These are phyloP conservation scores for Leptographium radiaticola DNA, from an alignment of 2,329 filamentous ascomycete genomes.

Conservation along the genomic window DNA sequence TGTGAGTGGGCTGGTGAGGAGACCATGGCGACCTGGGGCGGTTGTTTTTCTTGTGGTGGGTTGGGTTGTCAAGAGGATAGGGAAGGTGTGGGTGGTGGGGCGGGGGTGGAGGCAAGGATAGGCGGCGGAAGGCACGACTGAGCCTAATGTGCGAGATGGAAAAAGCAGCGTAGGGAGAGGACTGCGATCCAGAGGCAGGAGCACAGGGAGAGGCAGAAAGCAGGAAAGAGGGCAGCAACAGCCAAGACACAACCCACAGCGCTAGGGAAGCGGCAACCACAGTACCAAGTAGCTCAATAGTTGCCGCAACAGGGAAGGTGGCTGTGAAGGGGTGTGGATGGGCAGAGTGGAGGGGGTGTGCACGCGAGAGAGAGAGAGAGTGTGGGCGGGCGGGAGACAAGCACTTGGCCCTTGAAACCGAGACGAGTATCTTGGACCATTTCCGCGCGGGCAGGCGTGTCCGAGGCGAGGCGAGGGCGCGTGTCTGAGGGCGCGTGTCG, in stretches of 20 bases:
- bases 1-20: conserved; percentile 2
- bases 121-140: not conserved
- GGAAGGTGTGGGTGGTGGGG: not conserved
- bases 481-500: no score
- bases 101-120: not conserved
- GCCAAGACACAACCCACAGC: conserved; percentile 1
- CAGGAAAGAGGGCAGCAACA: not conserved
- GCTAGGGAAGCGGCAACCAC: conserved; percentile 4
- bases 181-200: not conserved
- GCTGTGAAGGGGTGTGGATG: conserved; percentile 4
- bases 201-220: not conserved
- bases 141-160: not conserved
- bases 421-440: no score
- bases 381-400: no score
- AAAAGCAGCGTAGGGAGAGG: not conserved
- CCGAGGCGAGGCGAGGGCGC: no score
- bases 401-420: no score
- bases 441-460: no score
- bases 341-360: not conserved
- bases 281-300: conserved; percentile 3
- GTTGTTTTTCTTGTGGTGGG: not conserved
- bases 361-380: not conserved
- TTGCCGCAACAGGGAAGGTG: conserved; percentile 8
- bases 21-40: not conserved
- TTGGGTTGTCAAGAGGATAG: not conserved